Percentiles rank a stretch among this genome's conserved stretches.
Evolutionary conservation across 2,329 filamentous ascomycete species (phyloP).

Genomic region (Pseudogymnoascus sp.): DNA sequence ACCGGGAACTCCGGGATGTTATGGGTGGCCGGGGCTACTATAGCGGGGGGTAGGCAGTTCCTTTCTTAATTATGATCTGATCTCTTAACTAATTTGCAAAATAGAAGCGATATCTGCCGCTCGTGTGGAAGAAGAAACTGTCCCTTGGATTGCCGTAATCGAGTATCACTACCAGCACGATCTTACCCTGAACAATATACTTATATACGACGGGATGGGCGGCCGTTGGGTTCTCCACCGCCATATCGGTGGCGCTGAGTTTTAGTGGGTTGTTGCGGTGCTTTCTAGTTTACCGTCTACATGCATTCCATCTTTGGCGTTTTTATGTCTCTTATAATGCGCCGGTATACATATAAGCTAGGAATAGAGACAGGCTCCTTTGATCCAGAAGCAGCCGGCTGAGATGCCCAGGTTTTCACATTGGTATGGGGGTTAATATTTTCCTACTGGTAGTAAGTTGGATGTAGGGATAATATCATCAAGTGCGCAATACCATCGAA

Average conservation of each 20-base stretch:
- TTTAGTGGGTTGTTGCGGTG: neutral
- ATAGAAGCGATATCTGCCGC: conserved; percentile 8
- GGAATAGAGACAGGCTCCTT: conserved; percentile 2
- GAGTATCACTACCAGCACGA: neutral
- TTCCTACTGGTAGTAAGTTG: neutral
- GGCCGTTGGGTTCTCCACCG: neutral
- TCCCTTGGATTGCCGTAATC: conserved; percentile 5
- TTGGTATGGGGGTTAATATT: neutral
- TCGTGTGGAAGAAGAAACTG: conserved; percentile 2
- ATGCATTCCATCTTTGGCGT: neutral
- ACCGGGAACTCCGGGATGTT: neutral
- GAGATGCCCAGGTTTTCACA: neutral
- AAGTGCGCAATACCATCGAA: conserved; percentile 6
- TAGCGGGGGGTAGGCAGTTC: neutral
- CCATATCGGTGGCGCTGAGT: neutral
- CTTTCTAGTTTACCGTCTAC: conserved; percentile 1
- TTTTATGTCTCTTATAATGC: conserved; percentile 4
- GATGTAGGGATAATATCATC: conserved; percentile 1
- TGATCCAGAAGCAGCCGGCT: neutral
- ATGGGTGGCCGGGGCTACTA: neutral
- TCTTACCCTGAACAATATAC: neutral
- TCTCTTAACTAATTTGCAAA: neutral
- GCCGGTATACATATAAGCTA: conserved; percentile 5
- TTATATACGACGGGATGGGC: conserved; percentile 2
- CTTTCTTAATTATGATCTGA: neutral